Percentiles rank a stretch among this genome's conserved stretches.
Evolutionary conservation across 768 basidiomycete species (phyloP).

Genomic region (Termitomyces sp.): DNA sequence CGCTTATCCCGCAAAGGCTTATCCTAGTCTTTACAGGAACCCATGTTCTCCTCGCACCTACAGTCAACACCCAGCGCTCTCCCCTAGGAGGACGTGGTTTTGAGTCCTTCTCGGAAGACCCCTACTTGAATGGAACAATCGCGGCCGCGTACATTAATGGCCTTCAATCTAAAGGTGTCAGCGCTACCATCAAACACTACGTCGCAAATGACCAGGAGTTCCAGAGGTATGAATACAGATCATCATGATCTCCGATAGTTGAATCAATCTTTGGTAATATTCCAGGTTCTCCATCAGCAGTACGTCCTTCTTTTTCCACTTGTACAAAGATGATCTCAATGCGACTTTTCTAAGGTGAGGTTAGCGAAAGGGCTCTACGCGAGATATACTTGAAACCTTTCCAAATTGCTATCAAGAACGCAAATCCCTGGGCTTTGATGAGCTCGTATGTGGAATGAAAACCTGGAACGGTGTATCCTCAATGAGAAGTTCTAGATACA

Average conservation of each 20-base stretch:
- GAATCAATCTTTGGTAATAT: background rate
- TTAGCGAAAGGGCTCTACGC: constrained; percentile 44
- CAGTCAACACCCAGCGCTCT: constrained; percentile 62
- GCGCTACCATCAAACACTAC: constrained; percentile 64
- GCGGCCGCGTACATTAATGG: constrained; percentile 64
- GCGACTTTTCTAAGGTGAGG: constrained; percentile 30
- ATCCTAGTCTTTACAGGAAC: constrained; percentile 22
- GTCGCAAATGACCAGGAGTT: constrained; percentile 63
- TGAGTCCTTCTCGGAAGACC: constrained; percentile 65
- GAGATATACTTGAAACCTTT: constrained; percentile 66
- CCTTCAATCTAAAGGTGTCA: constrained; percentile 53
- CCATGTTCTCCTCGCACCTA: constrained; percentile 57
- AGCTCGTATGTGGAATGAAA: constrained; percentile 36
- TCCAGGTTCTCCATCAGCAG: constrained; percentile 43
- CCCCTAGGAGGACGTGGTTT: constrained; percentile 55
- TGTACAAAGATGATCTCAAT: background rate
- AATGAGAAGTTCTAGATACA: constrained; percentile 36
- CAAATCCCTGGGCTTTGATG: constrained; percentile 60
- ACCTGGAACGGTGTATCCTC: background rate
- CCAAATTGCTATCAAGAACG: constrained; percentile 53
- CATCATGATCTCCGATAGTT: background rate
- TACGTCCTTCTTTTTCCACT: constrained; percentile 15
- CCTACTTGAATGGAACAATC: constrained; percentile 49
- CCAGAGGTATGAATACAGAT: constrained; percentile 31
- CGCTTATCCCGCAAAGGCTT: constrained; percentile 3